Evolutionary conservation across 306 rosid species (phyloP).

Genomic region (Citrullus mucosospermus): DNA sequence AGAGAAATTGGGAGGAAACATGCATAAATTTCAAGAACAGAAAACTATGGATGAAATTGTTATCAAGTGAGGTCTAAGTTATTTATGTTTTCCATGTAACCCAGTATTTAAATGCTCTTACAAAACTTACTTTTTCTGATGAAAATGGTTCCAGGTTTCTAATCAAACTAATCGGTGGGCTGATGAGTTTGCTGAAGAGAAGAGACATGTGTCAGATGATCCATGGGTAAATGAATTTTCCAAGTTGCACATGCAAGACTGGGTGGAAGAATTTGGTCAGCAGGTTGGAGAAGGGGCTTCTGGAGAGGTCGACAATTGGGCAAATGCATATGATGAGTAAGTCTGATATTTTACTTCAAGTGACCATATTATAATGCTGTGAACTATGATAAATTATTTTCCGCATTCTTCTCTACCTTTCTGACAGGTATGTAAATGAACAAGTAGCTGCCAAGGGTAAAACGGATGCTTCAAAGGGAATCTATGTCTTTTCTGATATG

Average conservation of each 20-base stretch:
- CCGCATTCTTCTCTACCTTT: not conserved
- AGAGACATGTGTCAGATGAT: conserved; percentile 41
- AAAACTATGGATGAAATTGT: too few species aligned
- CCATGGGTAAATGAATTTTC: conserved; percentile 92
- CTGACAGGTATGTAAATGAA: conserved; percentile 61
- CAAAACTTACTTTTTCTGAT: too few species aligned
- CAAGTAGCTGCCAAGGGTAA: conserved; percentile 57
- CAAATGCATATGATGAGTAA: conserved; percentile 77
- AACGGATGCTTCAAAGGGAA: conserved; percentile 62
- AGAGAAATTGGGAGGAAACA: too few species aligned
- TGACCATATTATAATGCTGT: not conserved
- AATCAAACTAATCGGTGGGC: conserved; percentile 64
- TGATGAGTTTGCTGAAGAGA: conserved; percentile 55
- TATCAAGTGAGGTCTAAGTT: too few species aligned
- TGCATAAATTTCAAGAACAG: too few species aligned
- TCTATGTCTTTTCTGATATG: conserved; percentile 90
- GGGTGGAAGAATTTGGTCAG: conserved; percentile 88
- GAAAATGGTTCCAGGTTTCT: conserved; percentile 34
- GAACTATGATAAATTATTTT: not conserved
- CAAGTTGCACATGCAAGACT: conserved; percentile 67
- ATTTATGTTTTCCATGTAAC: not conserved
- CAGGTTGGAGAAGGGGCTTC: conserved; percentile 66
- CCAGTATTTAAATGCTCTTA: not conserved
- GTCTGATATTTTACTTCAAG: conserved; percentile 15
- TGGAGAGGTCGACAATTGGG: conserved; percentile 72